phyloP scores from a whole-genome alignment of 2,329 filamentous ascomycete genomes.

The Trichoderma aggressivum region DNA sequence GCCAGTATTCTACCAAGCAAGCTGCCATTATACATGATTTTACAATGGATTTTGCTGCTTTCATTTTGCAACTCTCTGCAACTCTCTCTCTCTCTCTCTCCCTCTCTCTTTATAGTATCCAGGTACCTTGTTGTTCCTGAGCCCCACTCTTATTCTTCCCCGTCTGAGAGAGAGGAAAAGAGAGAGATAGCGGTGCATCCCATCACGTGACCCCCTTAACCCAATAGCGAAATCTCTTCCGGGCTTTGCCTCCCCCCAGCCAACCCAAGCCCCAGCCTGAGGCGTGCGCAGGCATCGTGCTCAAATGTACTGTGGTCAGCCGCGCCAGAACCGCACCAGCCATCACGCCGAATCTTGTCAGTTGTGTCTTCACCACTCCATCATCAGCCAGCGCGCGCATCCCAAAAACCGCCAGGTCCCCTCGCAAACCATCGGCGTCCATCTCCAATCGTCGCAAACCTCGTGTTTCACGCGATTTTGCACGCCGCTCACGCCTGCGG shows the following conservation, averaged over 20 bases:
- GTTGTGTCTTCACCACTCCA: constrained; percentile 53
- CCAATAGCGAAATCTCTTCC: constrained; percentile 6
- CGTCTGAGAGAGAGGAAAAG: too few species aligned
- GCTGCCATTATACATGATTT: too few species aligned
- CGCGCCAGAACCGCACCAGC: constrained; percentile 42
- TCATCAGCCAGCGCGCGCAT: constrained; percentile 57
- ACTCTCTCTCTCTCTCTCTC: too few species aligned
- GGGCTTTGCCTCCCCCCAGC: background rate
- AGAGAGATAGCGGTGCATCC: background rate
- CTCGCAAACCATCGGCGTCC: constrained; percentile 57
- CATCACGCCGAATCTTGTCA: constrained; percentile 50
- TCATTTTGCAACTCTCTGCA: too few species aligned
- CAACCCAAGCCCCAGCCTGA: constrained; percentile 20
- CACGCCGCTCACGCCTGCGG: constrained; percentile 43
- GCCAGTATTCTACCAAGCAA: too few species aligned
- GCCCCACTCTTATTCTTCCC: background rate
- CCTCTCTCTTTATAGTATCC: background rate
- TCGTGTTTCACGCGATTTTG: constrained; percentile 53
- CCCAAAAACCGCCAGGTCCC: constrained; percentile 59
- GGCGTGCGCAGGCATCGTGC: constrained; percentile 38
- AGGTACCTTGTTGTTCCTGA: too few species aligned
- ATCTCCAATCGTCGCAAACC: constrained; percentile 53
- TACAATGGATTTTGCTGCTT: too few species aligned
- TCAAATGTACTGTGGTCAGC: constrained; percentile 42
- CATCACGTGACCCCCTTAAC: constrained; percentile 12